These are phyloP conservation scores for Globisporangium cystogenes DNA, from an alignment of 352 stramenopile species.

Conservation along the genomic window DNA sequence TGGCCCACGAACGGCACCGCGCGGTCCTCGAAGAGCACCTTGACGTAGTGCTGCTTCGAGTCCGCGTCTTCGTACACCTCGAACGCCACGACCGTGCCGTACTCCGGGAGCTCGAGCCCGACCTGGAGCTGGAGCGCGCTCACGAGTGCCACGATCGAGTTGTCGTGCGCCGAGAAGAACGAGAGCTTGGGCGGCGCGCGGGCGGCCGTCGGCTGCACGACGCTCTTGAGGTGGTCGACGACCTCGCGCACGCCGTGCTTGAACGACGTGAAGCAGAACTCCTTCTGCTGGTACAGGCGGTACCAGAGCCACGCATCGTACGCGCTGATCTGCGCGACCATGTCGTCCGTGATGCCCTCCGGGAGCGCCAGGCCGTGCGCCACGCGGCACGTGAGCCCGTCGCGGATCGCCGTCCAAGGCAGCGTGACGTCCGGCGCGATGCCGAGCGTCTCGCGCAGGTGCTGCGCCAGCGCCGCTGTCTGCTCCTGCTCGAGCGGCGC, in stretches of 20 bases:
- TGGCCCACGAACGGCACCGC: constrained; percentile 47
- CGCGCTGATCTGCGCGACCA: constrained; percentile 47
- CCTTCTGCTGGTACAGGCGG: constrained; percentile 52
- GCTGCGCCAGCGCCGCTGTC: constrained; percentile 25
- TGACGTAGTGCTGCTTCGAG: constrained; percentile 44
- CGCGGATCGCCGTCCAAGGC: constrained; percentile 71
- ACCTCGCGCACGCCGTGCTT: constrained; percentile 55
- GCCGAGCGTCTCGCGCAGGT: constrained; percentile 37
- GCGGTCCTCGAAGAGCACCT: constrained; percentile 54
- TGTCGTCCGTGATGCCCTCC: constrained; percentile 55
- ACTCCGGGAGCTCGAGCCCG: constrained; percentile 45
- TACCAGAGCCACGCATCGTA: constrained; percentile 85
- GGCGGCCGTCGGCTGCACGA: constrained; percentile 22
- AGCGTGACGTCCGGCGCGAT: constrained; percentile 39
- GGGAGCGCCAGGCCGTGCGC: constrained; percentile 60
- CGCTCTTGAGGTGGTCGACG: constrained; percentile 40
- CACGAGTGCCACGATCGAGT: constrained; percentile 77
- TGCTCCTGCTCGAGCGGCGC: constrained; percentile 20
- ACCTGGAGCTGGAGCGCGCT: constrained; percentile 65
- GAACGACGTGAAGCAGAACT: constrained; percentile 60
- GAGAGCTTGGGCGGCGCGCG: constrained; percentile 37
- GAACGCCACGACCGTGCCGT: constrained; percentile 63
- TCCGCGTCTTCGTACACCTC: constrained; percentile 58
- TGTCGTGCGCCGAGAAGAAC: constrained; percentile 84
- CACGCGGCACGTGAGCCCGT: constrained; percentile 56